These are phyloP conservation scores for Pavlovales sp. DNA, from an alignment of 208 protist species.

Conservation along the genomic window DNA sequence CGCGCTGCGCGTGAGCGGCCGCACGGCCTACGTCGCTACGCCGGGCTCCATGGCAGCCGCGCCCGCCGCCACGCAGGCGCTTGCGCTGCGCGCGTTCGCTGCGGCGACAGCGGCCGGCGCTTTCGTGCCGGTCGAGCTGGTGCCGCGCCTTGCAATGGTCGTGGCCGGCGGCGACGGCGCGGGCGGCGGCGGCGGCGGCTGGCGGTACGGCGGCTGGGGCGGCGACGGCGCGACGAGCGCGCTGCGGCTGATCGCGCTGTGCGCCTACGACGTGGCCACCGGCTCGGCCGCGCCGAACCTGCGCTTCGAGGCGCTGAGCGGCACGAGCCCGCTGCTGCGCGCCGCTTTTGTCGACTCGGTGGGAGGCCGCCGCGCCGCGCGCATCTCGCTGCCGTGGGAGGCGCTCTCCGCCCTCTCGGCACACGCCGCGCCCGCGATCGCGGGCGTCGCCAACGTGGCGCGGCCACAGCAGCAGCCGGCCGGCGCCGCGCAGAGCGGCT, in stretches of 20 bases:
- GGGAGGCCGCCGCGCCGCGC: not conserved
- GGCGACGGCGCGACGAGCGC: not conserved
- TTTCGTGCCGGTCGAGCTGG: not conserved
- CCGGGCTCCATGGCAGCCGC: not conserved
- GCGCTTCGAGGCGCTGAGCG: not conserved
- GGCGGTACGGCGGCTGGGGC: not conserved
- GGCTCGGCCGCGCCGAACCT: not conserved
- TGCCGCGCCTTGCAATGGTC: not conserved
- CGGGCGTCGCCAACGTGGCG: not conserved
- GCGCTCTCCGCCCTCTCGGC: not conserved
- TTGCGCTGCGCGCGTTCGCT: slow-evolving; percentile 15
- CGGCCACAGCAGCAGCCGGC: not conserved
- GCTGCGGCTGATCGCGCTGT: not conserved
- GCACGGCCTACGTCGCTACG: slow-evolving; percentile 1
- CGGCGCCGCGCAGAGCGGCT: slow-evolving; percentile 17
- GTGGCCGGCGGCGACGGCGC: not conserved
- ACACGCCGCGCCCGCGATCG: not conserved
- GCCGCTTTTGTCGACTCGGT: not conserved
- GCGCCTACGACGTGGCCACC: slow-evolving; percentile 13
- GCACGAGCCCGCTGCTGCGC: not conserved
- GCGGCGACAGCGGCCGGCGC: not conserved
- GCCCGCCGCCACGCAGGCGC: not conserved
- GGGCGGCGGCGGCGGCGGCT: not conserved
- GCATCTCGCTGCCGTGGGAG: not conserved
- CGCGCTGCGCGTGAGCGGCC: slow-evolving; percentile 1